Conservation (phyloP, 257 asterid species). For the Capsicum rhomboideum region DNA sequence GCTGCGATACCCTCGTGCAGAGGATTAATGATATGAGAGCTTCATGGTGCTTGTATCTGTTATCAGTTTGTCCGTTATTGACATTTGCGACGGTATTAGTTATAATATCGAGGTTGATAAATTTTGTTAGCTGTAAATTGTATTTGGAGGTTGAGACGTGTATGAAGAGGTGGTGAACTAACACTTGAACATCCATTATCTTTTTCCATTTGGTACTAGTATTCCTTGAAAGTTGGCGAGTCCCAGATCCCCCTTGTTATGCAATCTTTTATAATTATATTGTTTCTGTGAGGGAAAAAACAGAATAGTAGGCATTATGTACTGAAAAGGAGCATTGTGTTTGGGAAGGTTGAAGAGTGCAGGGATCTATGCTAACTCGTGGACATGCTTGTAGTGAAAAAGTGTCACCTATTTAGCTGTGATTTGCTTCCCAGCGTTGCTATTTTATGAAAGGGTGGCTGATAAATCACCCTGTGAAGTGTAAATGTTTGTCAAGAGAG, state of each 20-base stretch:
- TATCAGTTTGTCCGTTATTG: neutral
- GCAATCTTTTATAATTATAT: neutral
- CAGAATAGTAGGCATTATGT: neutral
- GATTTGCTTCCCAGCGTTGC: neutral
- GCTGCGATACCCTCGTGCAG: neutral
- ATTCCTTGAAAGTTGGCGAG: neutral
- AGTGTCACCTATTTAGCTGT: neutral
- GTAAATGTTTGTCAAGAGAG: neutral
- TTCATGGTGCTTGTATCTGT: neutral
- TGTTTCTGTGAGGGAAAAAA: neutral
- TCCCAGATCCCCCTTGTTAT: neutral
- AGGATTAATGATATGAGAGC: neutral
- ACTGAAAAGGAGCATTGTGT: neutral
- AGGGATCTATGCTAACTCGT: neutral
- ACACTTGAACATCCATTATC: neutral
- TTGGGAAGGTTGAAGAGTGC: neutral
- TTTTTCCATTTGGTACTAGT: neutral
- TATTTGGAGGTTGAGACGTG: neutral
- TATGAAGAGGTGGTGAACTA: neutral
- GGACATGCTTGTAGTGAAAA: neutral
- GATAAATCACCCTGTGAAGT: neutral
- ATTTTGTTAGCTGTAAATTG: conserved; percentile 4
- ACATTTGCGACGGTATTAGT: neutral
- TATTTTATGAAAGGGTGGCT: neutral
- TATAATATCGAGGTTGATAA: neutral